Evolutionary conservation across 1,139 yeast genomes (phyloP).

Genomic region (Arxiozyma heterogenica): DNA sequence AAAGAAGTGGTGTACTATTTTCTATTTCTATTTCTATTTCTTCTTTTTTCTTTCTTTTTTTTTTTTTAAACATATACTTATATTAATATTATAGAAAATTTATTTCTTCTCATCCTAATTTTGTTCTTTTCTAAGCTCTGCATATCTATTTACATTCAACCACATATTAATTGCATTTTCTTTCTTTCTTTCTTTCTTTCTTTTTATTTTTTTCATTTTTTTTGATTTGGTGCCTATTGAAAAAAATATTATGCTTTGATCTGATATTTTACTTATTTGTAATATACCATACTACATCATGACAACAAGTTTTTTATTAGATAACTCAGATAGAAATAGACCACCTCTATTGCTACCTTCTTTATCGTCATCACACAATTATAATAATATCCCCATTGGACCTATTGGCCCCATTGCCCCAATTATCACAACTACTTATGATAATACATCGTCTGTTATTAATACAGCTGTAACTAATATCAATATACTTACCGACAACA

Average conservation of each 20-base stretch:
- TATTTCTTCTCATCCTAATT: background rate
- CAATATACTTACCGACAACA: background rate
- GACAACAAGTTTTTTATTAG: constrained; percentile 21
- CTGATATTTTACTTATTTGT: too few species aligned
- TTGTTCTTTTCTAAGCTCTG: background rate
- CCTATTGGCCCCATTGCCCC: background rate
- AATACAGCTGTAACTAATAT: background rate
- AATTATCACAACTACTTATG: background rate
- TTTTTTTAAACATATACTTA: too few species aligned
- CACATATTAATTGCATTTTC: background rate
- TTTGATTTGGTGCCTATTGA: background rate
- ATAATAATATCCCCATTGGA: background rate
- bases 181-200: background rate
- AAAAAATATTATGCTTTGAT: background rate
- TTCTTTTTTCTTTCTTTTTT: too few species aligned
- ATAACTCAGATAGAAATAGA: constrained; percentile 20
- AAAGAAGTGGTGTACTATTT: too few species aligned
- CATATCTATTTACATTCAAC: background rate
- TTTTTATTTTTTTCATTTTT: too few species aligned
- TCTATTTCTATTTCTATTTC: too few species aligned
- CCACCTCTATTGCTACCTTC: constrained; percentile 27
- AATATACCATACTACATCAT: constrained; percentile 3
- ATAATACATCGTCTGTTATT: background rate
- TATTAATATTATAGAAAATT: background rate
- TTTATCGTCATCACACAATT: background rate